Base-by-base conservation (phyloP, 768 basidiomycete species). In the Kockovaella imperatae region DNA sequence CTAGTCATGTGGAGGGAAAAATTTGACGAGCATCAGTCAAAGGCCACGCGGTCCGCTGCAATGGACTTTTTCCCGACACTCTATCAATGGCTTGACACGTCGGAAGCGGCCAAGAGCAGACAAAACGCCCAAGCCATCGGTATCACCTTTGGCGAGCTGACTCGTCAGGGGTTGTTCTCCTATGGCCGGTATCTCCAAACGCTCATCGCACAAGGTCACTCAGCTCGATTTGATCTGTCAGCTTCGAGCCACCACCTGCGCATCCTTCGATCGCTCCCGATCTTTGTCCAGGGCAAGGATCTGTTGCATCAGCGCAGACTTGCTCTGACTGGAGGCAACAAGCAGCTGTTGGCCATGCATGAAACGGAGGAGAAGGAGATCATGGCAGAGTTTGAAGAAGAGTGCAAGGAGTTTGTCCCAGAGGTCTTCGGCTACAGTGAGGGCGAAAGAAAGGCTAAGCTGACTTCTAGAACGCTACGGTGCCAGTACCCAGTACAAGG, bases 61-160 rank as follows among this genome's bases (percentile, higher is more conserved):
- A 25, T 67, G 30, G 60, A 67, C 31, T 42, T 67, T 1, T 67
- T 67, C 32, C 46, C 54, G 1, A 17, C 55, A 8, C 32, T 68
- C 15, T 68, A 59, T 48, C 60, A 58, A 18, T 68, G 67, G 67
- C 56, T 68, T 21, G 67, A 68, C 43, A 50, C 38, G 1, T 62
- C 62, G 3, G 21, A 45, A 2, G 52, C 64, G 11, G 60, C 59
- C 10, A 42, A 42, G 21, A 60, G 58, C 32, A 47, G 44, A 17
- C 45, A 60, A 10, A 68, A 65, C 32, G 42, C 54, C n/a, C 47
- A 47, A 28, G 64, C 61, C 20, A 60, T 68, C 29, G 67, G 63
- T 4, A 57, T 61, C 43, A 62, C 59, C 2, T 57, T 57, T 51
- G 67, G 67, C 28, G 67, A 68, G 36, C 50, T 65, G 23, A 68